phyloP scores from a whole-genome alignment of 352 stramenopile species.

The Thraustochytrium striatum region DNA sequence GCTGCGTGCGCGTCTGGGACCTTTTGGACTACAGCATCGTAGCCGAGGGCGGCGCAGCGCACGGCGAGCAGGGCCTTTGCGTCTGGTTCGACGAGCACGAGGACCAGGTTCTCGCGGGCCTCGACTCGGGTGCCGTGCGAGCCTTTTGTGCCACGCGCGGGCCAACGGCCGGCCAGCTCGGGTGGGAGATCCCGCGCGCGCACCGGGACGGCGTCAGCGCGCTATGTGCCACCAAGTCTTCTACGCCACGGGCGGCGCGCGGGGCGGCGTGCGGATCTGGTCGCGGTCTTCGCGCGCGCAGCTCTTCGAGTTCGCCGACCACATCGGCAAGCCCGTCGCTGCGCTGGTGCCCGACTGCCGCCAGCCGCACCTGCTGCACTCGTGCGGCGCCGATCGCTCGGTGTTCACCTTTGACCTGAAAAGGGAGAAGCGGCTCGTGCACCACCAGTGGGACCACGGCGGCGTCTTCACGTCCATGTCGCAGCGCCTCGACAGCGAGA shows the following conservation, averaged over 20 bases:
- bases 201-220: slow-evolving; percentile 75
- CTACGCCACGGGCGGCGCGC: slow-evolving; percentile 70
- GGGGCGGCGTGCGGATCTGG: slow-evolving; percentile 82
- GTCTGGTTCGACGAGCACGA: slow-evolving; percentile 6
- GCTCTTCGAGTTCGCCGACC: slow-evolving; percentile 77
- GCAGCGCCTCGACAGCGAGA: slow-evolving; percentile 78
- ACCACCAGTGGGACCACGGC: slow-evolving; percentile 68
- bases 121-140: slow-evolving; percentile 53
- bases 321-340: slow-evolving; percentile 68
- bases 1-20: slow-evolving; percentile 60
- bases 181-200: slow-evolving; percentile 77
- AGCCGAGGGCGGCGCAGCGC: not conserved
- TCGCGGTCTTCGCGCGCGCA: slow-evolving; percentile 71
- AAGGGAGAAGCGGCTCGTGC: slow-evolving; percentile 70
- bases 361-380: slow-evolving; percentile 75
- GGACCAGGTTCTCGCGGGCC: slow-evolving; percentile 53
- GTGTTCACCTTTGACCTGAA: slow-evolving; percentile 86
- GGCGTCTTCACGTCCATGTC: slow-evolving; percentile 67
- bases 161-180: slow-evolving; percentile 24
- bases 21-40: slow-evolving; percentile 58
- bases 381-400: slow-evolving; percentile 71
- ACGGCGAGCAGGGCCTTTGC: slow-evolving; percentile 49
- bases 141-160: slow-evolving; percentile 50
- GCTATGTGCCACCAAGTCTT: slow-evolving; percentile 62
- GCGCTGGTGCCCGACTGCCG: slow-evolving; percentile 71